Evolutionary conservation across 495 filamentous ascomycete genomes (phyloP), one percentile per base, ranked within the genome.

Genomic region (Neurospora sp.): DNA sequence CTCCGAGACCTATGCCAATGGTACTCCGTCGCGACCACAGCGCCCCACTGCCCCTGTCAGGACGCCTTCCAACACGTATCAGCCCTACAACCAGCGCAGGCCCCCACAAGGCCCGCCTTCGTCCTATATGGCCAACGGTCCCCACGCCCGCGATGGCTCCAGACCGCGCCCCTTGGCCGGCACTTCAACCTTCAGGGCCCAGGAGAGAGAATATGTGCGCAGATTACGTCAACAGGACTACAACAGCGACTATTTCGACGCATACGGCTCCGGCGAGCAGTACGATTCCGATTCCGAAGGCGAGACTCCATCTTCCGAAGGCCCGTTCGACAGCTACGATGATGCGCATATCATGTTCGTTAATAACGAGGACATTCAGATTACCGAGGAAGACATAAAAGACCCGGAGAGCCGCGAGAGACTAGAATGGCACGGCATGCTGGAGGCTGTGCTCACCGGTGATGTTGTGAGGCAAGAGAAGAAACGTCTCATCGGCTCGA

Each of bases 381-480:
- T 94, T 4, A 94, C 93, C 5, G 82, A 91, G 39, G 96, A 98
- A 73, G 96, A 99, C 80, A 84, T 98, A 41, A 91, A 91, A 83
- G 92, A 96, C 75, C 92, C 93, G 1, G 90, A 89, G 75, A 98
- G 96, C 78, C 89, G 96, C 71, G 96, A 98, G 81, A 86, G 96
- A 44, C 84, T 99, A 38, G 96, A 99, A 82, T 99, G 96, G 96
- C 95, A 99, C 83, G 92, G 93, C 5, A 99, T 99, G 96, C 85
- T 99, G 46, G 93, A 94, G 38, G 94, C 93, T 1, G 96, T 99
- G 4, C 82, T 99, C 75, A 98, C 94, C 42, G 96, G 96, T 70
- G 96, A 99, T 81, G 96, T 99, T 12, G 95, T 99, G 31, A 92
- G 93, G 75, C 96, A 99, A 81, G 96, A 99, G 84, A 99, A 98